Percentiles rank a stretch among this genome's conserved stretches.
phyloP scores from a whole-genome alignment of 176 grass and related monocot genomes.

The Zoysia pacifica region DNA sequence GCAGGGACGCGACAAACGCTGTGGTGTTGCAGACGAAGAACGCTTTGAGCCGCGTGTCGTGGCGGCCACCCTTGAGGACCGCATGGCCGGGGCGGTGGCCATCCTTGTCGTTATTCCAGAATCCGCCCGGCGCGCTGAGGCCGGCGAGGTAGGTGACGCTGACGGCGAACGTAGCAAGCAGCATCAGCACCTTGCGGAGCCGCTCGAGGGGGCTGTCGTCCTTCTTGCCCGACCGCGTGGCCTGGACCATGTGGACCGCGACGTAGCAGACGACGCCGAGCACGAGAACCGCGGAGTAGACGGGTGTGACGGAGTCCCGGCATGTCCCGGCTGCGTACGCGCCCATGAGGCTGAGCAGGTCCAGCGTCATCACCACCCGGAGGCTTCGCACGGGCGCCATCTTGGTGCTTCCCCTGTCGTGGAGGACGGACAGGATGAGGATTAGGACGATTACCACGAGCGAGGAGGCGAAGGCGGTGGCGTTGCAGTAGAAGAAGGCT shows the following conservation, averaged over 20 bases:
- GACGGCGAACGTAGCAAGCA: conserved; percentile 33
- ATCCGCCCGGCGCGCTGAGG: conserved; percentile 37
- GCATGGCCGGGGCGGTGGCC: background rate
- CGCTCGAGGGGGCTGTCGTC: background rate
- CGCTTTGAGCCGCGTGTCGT: conserved; percentile 3
- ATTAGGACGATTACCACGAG: background rate
- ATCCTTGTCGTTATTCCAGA: background rate
- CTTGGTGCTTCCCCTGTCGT: background rate
- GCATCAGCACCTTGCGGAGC: conserved; percentile 33
- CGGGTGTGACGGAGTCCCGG: background rate
- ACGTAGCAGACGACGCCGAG: background rate
- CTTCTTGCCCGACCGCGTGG: background rate
- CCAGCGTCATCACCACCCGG: background rate
- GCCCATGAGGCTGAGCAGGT: conserved; percentile 25
- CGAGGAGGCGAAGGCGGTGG: background rate
- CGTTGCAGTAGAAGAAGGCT: conserved; percentile 37
- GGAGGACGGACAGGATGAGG: background rate
- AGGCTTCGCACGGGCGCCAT: background rate
- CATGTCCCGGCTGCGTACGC: background rate
- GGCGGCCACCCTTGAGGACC: background rate
- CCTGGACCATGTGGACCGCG: background rate
- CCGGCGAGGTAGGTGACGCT: conserved; percentile 43
- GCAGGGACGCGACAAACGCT: conserved; percentile 35
- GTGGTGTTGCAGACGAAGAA: conserved; percentile 39
- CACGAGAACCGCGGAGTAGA: background rate